Base-by-base conservation (phyloP, 2,329 filamentous ascomycete genomes). In the Trichoderma citrinoviride region DNA sequence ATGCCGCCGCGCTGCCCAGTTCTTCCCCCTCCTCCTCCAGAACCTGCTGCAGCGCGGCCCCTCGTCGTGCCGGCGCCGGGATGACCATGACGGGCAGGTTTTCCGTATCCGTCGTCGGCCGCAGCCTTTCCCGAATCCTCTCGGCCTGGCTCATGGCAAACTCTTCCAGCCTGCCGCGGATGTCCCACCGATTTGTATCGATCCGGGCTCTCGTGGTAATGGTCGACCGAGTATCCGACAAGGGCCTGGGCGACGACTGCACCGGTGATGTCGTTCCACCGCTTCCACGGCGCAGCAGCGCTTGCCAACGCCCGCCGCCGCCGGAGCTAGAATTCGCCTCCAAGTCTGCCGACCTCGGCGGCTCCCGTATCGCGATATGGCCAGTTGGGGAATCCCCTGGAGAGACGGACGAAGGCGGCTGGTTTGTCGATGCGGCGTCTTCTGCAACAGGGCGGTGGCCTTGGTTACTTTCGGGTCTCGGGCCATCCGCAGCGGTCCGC, bases 91-190 rank as follows among this genome's bases (percentile, higher is more conserved):
- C 81, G 1, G 86, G 85, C 19, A 89, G 75, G 66, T 80, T 82
- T 21, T 83, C 82, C 2, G 82, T 85, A 68, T 85, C 81, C 0
- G 82, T 79, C 0, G 81, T 82, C 10, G 85, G 81, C 12, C 82
- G 79, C 53, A 87, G 79, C 65, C 78, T 81, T 62, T 88, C 86
- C 10, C 85, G 79, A 6, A 88, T 73, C 71, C 80, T 83, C 67
- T 89, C 86, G 0, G 85, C 87, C 67, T 88, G 85, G 7, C 79
- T 81, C 1, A 80, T 84, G 0, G 86, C 85, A 69, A 88, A 88
- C 54, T 87, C 83, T 66, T 89, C 87, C 1, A 89, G 72, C 15
- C 85, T 80, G 10, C 78, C 78, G 40, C 81, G 81, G 10, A 89
- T 70, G 70, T 88, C 85, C 86, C 86, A 88, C 7, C 61, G 76